These are phyloP conservation scores for Phytopythium helicoides DNA, from an alignment of 352 stramenopile genomes.

Conservation along the genomic window DNA sequence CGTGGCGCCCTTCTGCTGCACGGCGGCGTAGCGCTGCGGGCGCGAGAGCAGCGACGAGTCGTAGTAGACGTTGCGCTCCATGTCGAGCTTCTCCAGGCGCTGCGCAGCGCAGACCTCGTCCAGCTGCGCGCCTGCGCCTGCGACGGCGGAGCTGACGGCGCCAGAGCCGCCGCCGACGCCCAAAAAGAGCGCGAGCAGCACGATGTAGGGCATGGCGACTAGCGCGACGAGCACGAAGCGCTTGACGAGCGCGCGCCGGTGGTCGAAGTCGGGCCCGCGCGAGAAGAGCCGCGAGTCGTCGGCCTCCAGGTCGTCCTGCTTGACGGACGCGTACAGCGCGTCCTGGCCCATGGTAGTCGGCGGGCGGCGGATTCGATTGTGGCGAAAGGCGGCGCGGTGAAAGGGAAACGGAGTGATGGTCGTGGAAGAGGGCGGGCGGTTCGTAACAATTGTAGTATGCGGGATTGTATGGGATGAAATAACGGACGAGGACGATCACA, in stretches of 20 bases:
- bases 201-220: constrained; percentile 57
- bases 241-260: constrained; percentile 46
- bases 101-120: constrained; percentile 49
- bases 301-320: constrained; percentile 66
- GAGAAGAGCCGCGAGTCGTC: constrained; percentile 51
- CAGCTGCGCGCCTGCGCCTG: constrained; percentile 36
- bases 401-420: constrained; percentile 5
- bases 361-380: neutral
- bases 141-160: constrained; percentile 8
- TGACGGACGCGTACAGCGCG: constrained; percentile 63
- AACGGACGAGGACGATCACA: neutral
- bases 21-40: constrained; percentile 59
- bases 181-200: constrained; percentile 54
- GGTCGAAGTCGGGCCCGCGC: constrained; percentile 39
- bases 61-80: constrained; percentile 81
- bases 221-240: constrained; percentile 50
- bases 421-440: constrained; percentile 8
- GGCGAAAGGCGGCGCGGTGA: too few relatives aligned
- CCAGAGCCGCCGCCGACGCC: constrained; percentile 18
- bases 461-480: too few relatives aligned
- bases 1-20: constrained; percentile 96
- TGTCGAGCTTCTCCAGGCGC: constrained; percentile 64
- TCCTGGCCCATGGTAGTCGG: constrained; percentile 28
- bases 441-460: too few relatives aligned
- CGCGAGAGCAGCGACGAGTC: constrained; percentile 72